A percentile compares a stretch with the other conserved stretches of the same genome.
phyloP scores from a whole-genome alignment of 371 early-diverging fungal genomes.

The Mortierella polycephala region DNA sequence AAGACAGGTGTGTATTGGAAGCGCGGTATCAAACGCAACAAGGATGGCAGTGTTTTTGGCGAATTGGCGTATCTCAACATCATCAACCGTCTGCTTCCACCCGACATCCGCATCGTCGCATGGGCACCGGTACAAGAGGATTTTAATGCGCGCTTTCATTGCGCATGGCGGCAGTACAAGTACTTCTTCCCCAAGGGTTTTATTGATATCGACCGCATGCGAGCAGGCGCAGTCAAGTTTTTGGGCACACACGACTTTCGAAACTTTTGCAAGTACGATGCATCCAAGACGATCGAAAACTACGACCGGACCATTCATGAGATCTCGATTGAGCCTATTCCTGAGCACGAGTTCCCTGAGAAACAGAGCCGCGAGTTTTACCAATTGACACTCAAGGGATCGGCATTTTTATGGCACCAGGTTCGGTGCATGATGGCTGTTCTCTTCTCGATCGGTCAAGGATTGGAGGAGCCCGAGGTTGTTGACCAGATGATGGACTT shows the following conservation, averaged over 20 bases:
- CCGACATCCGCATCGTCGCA: conserved; percentile 89
- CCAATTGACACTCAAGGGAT: conserved; percentile 77
- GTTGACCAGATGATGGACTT: conserved; percentile 70
- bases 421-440: conserved; percentile 96
- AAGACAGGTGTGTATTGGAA: conserved; percentile 50
- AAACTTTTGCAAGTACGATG: conserved; percentile 95
- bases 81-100: conserved; percentile 88
- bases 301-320: conserved; percentile 79
- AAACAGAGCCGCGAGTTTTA: conserved; percentile 62
- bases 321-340: conserved; percentile 72
- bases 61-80: conserved; percentile 87
- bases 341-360: conserved; percentile 29
- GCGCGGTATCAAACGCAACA: conserved; percentile 48
- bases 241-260: conserved; percentile 93
- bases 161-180: conserved; percentile 87
- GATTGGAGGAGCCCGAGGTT: conserved; percentile 70
- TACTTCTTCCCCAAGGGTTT: conserved; percentile 87
- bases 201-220: conserved; percentile 81
- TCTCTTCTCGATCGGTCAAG: conserved; percentile 85
- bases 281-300: conserved; percentile 78
- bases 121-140: conserved; percentile 86
- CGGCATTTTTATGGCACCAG: conserved; percentile 97
- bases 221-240: conserved; percentile 73
- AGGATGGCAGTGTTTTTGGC: conserved; percentile 52
- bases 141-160: conserved; percentile 93